A percentile compares a stretch with the other conserved stretches of the same genome.
Conservation (phyloP, 139 green algal genomes). For the Spirogloea muscicola region DNA sequence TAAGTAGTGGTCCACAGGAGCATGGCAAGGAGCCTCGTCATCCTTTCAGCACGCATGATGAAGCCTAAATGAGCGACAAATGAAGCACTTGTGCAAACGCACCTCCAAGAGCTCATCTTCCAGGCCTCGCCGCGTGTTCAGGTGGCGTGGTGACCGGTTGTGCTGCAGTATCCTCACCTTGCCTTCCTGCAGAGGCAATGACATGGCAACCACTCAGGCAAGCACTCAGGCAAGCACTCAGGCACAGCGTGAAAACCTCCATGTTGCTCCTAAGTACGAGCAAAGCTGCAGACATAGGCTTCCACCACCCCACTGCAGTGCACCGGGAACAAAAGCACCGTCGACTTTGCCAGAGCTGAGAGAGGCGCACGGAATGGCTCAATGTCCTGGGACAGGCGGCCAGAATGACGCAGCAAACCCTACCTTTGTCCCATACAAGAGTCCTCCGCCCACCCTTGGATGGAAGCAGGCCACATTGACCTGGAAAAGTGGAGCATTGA, state of each 20-base stretch:
- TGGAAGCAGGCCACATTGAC: slow-evolving; percentile 87
- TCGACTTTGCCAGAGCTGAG: background rate
- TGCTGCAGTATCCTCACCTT: slow-evolving; percentile 28
- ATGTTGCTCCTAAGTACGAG: too few species aligned
- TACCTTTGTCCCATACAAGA: slow-evolving; percentile 92
- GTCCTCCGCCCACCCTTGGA: slow-evolving; percentile 66
- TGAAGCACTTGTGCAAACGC: too few species aligned
- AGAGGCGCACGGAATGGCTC: background rate
- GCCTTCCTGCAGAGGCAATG: slow-evolving; percentile 3
- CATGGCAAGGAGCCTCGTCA: too few species aligned
- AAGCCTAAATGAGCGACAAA: too few species aligned
- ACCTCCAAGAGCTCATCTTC: slow-evolving; percentile 6
- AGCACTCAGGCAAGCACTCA: too few species aligned
- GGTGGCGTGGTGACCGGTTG: background rate
- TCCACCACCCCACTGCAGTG: too few species aligned
- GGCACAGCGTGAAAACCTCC: too few species aligned
- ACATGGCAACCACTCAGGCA: background rate
- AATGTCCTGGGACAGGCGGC: background rate
- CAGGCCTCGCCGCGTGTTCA: background rate
- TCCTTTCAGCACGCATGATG: too few species aligned
- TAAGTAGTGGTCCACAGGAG: too few species aligned
- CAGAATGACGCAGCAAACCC: background rate
- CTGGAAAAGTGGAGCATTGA: too few species aligned
- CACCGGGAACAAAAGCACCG: too few species aligned
- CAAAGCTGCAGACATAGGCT: background rate